Evolutionary conservation across 2,329 filamentous ascomycete genomes (phyloP).

Genomic region (Aspergillus ochraceus): DNA sequence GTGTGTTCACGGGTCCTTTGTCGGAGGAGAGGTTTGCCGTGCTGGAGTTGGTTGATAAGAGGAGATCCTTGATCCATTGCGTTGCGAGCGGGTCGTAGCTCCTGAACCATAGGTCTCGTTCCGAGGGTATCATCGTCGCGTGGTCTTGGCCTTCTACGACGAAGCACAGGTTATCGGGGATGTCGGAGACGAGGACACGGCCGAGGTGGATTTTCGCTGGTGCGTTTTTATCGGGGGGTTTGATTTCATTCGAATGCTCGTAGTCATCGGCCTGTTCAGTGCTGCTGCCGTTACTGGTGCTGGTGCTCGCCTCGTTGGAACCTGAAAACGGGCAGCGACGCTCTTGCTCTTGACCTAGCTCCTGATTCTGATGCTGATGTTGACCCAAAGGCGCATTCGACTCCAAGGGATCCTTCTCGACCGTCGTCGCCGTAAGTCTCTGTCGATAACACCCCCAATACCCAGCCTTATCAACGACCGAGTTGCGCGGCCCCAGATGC

Average conservation of each 20-base stretch:
- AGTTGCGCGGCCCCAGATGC: slow-evolving; percentile 2
- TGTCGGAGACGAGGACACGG: slow-evolving; percentile 2
- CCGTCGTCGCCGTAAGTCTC: slow-evolving; percentile 4
- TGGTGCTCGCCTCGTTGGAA: too few relatives aligned
- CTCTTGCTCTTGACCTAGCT: too few relatives aligned
- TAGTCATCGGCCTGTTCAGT: not conserved
- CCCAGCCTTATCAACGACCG: slow-evolving; percentile 10
- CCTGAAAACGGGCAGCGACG: too few relatives aligned
- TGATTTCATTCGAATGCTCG: too few relatives aligned
- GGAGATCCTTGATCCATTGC: slow-evolving; percentile 12
- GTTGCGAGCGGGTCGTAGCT: slow-evolving; percentile 8
- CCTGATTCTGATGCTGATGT: too few relatives aligned
- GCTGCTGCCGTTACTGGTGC: not conserved
- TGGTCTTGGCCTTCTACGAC: slow-evolving; percentile 21
- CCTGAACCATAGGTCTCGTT: slow-evolving; percentile 14
- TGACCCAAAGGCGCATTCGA: too few relatives aligned
- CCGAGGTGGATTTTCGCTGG: not conserved
- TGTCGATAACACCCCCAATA: slow-evolving; percentile 22
- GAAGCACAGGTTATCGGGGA: slow-evolving; percentile 20
- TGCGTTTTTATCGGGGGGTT: too few relatives aligned
- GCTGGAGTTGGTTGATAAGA: too few relatives aligned
- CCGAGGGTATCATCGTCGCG: slow-evolving; percentile 1
- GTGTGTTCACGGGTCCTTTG: slow-evolving; percentile 7
- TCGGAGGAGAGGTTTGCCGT: not conserved
- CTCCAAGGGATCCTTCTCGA: too few relatives aligned